Evolutionary conservation across 805 yeast genomes (phyloP).

Genomic region (Starmerella potacharoeniae): DNA sequence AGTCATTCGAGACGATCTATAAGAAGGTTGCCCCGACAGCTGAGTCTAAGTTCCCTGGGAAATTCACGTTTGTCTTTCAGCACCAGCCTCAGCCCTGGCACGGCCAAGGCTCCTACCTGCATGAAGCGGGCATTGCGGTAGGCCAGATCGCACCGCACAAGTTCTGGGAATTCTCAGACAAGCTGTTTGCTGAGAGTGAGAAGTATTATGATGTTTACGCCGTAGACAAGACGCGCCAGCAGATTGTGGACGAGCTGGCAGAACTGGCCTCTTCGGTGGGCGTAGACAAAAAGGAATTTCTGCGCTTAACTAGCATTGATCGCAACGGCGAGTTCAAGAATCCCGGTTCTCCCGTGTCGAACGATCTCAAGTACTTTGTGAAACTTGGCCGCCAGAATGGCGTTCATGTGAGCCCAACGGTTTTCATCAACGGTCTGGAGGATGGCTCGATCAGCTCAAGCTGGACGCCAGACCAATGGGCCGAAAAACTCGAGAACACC

Average conservation of each 20-base stretch:
- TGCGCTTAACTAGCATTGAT: conserved; percentile 29
- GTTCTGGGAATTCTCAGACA: conserved; percentile 47
- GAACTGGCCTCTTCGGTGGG: conserved; percentile 37
- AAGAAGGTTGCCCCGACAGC: conserved; percentile 41
- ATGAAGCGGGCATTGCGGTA: conserved; percentile 63
- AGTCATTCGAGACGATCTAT: conserved; percentile 47
- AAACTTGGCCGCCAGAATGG: conserved; percentile 64
- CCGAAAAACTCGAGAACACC: conserved; percentile 15
- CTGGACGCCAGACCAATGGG: conserved; percentile 39
- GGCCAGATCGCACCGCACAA: conserved; percentile 42
- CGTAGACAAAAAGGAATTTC: conserved; percentile 32
- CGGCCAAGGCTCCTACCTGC: conserved; percentile 52
- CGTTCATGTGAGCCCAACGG: conserved; percentile 78
- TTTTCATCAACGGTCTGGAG: conserved; percentile 55
- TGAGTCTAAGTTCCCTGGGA: conserved; percentile 35
- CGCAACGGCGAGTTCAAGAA: conserved; percentile 34
- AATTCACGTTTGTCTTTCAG: conserved; percentile 50
- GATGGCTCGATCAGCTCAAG: conserved; percentile 52
- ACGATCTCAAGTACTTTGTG: conserved; percentile 63
- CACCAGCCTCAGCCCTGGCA: conserved; percentile 91
- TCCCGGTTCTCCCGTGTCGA: conserved; percentile 46
- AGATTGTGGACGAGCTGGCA: conserved; percentile 44
- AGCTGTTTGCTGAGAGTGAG: conserved; percentile 45
- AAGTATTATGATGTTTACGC: conserved; percentile 53
- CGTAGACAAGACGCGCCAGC: conserved; percentile 41